A percentile compares a stretch with the other conserved stretches of the same genome.
phyloP scores from a whole-genome alignment of 345 rosid genomes.

The Physaria fendleri region DNA sequence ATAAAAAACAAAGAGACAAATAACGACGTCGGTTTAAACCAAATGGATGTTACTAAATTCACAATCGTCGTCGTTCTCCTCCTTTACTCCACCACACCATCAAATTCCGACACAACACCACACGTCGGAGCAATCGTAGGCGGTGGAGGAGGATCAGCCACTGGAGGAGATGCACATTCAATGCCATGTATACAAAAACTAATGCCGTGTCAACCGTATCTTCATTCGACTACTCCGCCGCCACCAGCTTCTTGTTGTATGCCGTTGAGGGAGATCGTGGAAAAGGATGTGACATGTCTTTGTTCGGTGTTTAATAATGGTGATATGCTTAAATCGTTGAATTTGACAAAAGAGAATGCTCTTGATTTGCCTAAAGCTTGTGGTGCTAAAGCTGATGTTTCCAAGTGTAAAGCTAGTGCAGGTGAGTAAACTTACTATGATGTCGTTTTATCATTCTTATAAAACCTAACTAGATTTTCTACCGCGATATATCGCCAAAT shows the following conservation, averaged over 20 bases:
- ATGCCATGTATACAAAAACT: slow-evolving; percentile 42
- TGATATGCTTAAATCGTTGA: slow-evolving; percentile 31
- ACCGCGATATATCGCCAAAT: too few species aligned
- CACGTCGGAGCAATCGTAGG: too few species aligned
- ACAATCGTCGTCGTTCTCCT: slow-evolving; percentile 6
- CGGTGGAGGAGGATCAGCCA: slow-evolving; percentile 1
- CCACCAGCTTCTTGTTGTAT: slow-evolving; percentile 46
- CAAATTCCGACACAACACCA: neutral
- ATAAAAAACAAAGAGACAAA: neutral
- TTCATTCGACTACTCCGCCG: slow-evolving; percentile 18
- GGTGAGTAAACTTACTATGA: neutral
- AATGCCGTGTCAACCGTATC: slow-evolving; percentile 48
- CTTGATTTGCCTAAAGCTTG: slow-evolving; percentile 46
- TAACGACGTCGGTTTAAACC: too few species aligned
- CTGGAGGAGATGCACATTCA: slow-evolving; percentile 17
- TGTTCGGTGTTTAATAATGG: slow-evolving; percentile 39
- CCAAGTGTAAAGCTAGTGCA: slow-evolving; percentile 38
- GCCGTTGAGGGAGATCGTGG: slow-evolving; percentile 39
- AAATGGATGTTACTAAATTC: slow-evolving; percentile 5
- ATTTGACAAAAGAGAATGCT: slow-evolving; percentile 41
- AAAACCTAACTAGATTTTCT: too few species aligned
- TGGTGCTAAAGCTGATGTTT: slow-evolving; percentile 37
- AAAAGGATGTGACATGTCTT: slow-evolving; percentile 35
- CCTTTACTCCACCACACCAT: neutral
- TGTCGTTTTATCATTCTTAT: neutral